These are phyloP conservation scores for Alternaria rosae DNA, from an alignment of 2,329 filamentous ascomycete species.

Conservation along the genomic window DNA sequence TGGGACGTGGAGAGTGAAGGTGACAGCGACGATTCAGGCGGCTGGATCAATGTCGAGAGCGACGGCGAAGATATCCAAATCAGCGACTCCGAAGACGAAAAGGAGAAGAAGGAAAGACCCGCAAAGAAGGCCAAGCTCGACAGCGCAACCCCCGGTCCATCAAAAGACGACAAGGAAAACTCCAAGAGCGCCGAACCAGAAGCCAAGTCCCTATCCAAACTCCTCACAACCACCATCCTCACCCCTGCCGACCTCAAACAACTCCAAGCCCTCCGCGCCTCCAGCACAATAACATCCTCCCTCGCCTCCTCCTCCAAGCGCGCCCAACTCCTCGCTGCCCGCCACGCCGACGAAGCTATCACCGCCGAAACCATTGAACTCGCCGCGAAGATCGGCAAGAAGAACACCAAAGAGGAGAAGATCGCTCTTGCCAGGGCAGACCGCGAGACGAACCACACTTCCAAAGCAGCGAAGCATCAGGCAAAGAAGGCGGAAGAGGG, in stretches of 20 bases:
- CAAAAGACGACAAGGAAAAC: slow-evolving; percentile 53
- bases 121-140: slow-evolving; percentile 70
- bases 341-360: slow-evolving; percentile 85
- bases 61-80: slow-evolving; percentile 79
- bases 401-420: slow-evolving; percentile 88
- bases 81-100: slow-evolving; percentile 75
- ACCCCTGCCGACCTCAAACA: slow-evolving; percentile 97
- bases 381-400: slow-evolving; percentile 76
- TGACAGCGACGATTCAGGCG: slow-evolving; percentile 76
- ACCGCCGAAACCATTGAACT: slow-evolving; percentile 93
- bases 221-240: slow-evolving; percentile 92
- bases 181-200: slow-evolving; percentile 48
- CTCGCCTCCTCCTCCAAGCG: slow-evolving; percentile 56
- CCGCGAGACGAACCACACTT: slow-evolving; percentile 84
- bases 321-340: slow-evolving; percentile 52
- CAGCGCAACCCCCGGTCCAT: slow-evolving; percentile 43
- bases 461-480: slow-evolving; percentile 81
- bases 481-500: slow-evolving; percentile 87
- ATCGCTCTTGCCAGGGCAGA: slow-evolving; percentile 83
- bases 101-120: slow-evolving; percentile 60
- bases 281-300: slow-evolving; percentile 72
- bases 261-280: slow-evolving; percentile 82
- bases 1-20: slow-evolving; percentile 68
- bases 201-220: slow-evolving; percentile 59
- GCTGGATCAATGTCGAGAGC: slow-evolving; percentile 90